These are phyloP conservation scores for Beauveria medogensis DNA, from an alignment of 2,329 filamentous ascomycete genomes.

Conservation along the genomic window DNA sequence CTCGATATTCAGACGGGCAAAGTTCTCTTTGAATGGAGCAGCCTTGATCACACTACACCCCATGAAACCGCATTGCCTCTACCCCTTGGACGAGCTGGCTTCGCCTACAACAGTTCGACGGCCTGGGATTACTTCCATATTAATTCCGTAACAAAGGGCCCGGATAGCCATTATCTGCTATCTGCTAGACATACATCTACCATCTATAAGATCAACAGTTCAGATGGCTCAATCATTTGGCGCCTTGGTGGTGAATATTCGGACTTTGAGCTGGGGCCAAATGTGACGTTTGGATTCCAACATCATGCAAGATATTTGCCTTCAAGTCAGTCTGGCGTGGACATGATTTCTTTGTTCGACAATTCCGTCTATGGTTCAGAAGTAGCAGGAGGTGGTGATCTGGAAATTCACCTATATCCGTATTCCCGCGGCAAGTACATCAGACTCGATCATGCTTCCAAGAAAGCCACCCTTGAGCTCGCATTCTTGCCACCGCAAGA, in stretches of 20 bases:
- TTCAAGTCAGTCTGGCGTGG: slow-evolving; percentile 29
- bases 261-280: slow-evolving; percentile 26
- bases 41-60: slow-evolving; percentile 22
- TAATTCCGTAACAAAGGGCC: neutral
- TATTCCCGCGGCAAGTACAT: slow-evolving; percentile 35
- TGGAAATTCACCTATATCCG: neutral
- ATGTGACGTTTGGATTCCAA: slow-evolving; percentile 40
- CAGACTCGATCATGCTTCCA: slow-evolving; percentile 34
- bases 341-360: slow-evolving; percentile 45
- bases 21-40: slow-evolving; percentile 40
- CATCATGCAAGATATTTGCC: slow-evolving; percentile 40
- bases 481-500: slow-evolving; percentile 41
- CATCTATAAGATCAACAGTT: slow-evolving; percentile 39
- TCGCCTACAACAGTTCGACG: slow-evolving; percentile 16
- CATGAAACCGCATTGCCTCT: too few relatives aligned
- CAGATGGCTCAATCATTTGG: slow-evolving; percentile 44
- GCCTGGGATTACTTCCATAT: slow-evolving; percentile 24
- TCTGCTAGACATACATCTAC: slow-evolving; percentile 42
- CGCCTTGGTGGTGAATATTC: slow-evolving; percentile 41
- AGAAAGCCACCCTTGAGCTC: slow-evolving; percentile 36
- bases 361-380: slow-evolving; percentile 25
- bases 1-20: slow-evolving; percentile 41
- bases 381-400: slow-evolving; percentile 14
- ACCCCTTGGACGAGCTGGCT: too few relatives aligned
- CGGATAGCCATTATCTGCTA: slow-evolving; percentile 42